phyloP scores from a whole-genome alignment of 2,329 filamentous ascomycete species.

The Scleromitrula shiraiana region DNA sequence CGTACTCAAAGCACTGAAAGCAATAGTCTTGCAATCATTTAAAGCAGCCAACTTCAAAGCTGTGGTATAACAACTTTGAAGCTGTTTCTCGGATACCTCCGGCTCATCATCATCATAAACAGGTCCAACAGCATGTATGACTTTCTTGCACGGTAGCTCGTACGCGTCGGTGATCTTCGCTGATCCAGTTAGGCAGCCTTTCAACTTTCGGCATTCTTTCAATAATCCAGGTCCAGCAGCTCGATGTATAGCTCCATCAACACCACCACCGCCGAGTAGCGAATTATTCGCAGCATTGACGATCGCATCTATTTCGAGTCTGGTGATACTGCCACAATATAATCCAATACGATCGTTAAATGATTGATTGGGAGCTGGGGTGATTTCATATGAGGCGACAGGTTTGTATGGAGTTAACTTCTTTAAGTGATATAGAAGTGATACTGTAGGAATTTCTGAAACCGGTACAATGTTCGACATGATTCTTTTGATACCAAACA shows the following conservation, averaged over 20 bases:
- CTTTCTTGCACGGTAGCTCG: conserved; percentile 62
- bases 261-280: conserved; percentile 81
- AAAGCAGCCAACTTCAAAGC: conserved; percentile 66
- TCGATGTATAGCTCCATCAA: conserved; percentile 79
- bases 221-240: conserved; percentile 66
- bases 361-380: conserved; percentile 36
- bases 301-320: conserved; percentile 68
- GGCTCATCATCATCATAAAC: conserved; percentile 48
- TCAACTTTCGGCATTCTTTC: conserved; percentile 61
- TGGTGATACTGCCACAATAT: conserved; percentile 73
- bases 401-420: conserved; percentile 23
- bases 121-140: conserved; percentile 90
- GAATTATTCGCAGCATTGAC: conserved; percentile 85
- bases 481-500: conserved; percentile 19
- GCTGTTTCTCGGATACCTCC: conserved; percentile 38
- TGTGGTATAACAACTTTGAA: conserved; percentile 58
- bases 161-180: conserved; percentile 81
- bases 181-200: conserved; percentile 67
- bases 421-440: conserved; percentile 27
- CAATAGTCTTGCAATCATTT: conserved; percentile 60
- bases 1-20: conserved; percentile 79
- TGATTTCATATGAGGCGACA: conserved; percentile 11
- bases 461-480: conserved; percentile 22
- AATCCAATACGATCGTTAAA: conserved; percentile 67
- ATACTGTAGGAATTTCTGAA: conserved; percentile 27